These are phyloP conservation scores for Fusarium decemcellulare DNA, from an alignment of 2,329 filamentous ascomycete species.

Conservation along the genomic window DNA sequence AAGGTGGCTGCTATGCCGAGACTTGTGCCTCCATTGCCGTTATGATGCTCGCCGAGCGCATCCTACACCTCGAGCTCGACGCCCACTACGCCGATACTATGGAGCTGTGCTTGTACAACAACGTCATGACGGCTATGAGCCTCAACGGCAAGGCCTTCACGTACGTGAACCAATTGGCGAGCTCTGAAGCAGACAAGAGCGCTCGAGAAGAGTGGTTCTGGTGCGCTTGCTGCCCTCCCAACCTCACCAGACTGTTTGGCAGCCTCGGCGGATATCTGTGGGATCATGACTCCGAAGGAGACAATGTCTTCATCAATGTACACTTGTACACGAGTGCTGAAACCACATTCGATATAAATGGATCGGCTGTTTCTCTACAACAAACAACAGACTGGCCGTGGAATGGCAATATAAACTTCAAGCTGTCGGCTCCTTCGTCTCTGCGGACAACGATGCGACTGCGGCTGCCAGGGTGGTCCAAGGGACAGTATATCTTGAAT, in stretches of 20 bases:
- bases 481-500: constrained; percentile 49
- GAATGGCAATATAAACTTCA: constrained; percentile 65
- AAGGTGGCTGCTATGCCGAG: constrained; percentile 32
- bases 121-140: constrained; percentile 70
- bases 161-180: constrained; percentile 73
- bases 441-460: constrained; percentile 58
- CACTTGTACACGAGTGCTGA: constrained; percentile 68
- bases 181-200: constrained; percentile 64
- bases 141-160: constrained; percentile 70
- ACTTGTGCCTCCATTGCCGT: constrained; percentile 54
- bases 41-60: constrained; percentile 71
- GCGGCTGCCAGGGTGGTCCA: constrained; percentile 68
- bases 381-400: constrained; percentile 67
- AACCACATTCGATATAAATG: constrained; percentile 56
- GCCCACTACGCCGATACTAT: constrained; percentile 69
- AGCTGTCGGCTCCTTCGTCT: constrained; percentile 49
- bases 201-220: constrained; percentile 70
- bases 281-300: constrained; percentile 53
- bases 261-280: constrained; percentile 70
- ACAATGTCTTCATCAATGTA: constrained; percentile 61
- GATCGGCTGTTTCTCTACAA: constrained; percentile 54
- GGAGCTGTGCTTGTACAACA: constrained; percentile 74
- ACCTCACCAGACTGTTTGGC: constrained; percentile 68
- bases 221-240: constrained; percentile 73
- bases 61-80: constrained; percentile 68